Evolutionary conservation across 768 basidiomycete genomes (phyloP).

Genomic region (Macrolepiota albuminosa): DNA sequence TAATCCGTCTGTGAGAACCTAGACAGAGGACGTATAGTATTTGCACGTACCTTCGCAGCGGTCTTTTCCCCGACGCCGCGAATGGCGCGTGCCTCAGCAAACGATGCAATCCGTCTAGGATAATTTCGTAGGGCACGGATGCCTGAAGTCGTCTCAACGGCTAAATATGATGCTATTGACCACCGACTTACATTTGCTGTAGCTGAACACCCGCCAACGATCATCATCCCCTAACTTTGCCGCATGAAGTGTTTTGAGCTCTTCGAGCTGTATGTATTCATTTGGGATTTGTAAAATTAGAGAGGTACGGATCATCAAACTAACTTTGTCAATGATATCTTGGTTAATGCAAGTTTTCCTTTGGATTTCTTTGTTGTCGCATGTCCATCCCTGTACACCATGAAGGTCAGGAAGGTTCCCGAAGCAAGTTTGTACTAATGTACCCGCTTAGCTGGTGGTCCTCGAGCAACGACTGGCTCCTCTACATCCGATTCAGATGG

Average conservation of each 20-base stretch:
- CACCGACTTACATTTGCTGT: conserved; percentile 51
- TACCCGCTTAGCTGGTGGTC: conserved; percentile 24
- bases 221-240: conserved; percentile 57
- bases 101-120: conserved; percentile 52
- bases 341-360: conserved; percentile 51
- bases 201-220: conserved; percentile 61
- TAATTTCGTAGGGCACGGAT: conserved; percentile 54
- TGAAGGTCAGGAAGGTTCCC: background rate
- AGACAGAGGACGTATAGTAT: background rate
- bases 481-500: conserved; percentile 17
- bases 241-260: conserved; percentile 62
- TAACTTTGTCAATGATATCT: conserved; percentile 69
- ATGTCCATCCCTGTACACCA: conserved; percentile 53
- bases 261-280: conserved; percentile 44
- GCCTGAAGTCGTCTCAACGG: conserved; percentile 31
- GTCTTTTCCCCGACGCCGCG: conserved; percentile 71
- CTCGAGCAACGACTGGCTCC: conserved; percentile 10
- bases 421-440: background rate
- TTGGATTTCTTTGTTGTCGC: conserved; percentile 45
- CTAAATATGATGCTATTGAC: background rate
- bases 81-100: conserved; percentile 55
- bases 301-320: background rate
- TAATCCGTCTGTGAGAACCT: background rate
- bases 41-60: conserved; percentile 52
- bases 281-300: background rate